Base-by-base conservation (phyloP, 352 stramenopile species). In the Globisporangium spinosum region DNA sequence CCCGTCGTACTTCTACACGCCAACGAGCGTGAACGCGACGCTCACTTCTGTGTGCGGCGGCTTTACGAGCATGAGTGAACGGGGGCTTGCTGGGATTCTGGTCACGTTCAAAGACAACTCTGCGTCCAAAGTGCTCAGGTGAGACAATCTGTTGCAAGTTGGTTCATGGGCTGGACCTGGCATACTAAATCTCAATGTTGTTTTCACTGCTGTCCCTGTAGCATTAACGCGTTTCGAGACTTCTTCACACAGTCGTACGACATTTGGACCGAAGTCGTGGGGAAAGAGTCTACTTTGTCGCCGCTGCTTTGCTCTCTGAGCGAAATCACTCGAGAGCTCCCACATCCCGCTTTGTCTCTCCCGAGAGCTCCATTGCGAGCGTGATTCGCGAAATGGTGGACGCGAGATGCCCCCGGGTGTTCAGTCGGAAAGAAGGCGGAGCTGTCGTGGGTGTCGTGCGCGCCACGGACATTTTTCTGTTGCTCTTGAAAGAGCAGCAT, bases 401-500 rank as follows among this genome's bases (percentile, higher is more conserved):
- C 38, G 72, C 74, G 10, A 70, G 59, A 10, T 66, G 67, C 9
- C 75, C 67, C 2, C 79, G 79, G 10, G 69, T 85, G 17, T 67
- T 78, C 27, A 81, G 87, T 56, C 69, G 58, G 15, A 58, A 62
- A n/a, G 49, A 56, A 43, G 65, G 27, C 35, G 64, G 22, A 57
- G 65, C 43, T 32, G 43, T 27, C 6, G 65, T 81, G 2, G 80
- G 82, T 0, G 72, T 75, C 15, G 62, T 92, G 6, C 82, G 82
- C 3, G 78, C 82, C 32, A 77, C 73, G 4, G 82, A 90, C 45
- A 68, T 92, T 1, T 54, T 92, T 1, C 35, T 77, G 23, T 57
- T 91, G 55, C 72, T 91, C 20, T 68, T 91, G 43, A 74, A 73
- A 25, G 75, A 83, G 51, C 80, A 91, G 49, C 79, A 87, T 45